These are phyloP conservation scores for Peniophora sp. DNA, from an alignment of 1,284 basidiomycete genomes.

Conservation along the genomic window DNA sequence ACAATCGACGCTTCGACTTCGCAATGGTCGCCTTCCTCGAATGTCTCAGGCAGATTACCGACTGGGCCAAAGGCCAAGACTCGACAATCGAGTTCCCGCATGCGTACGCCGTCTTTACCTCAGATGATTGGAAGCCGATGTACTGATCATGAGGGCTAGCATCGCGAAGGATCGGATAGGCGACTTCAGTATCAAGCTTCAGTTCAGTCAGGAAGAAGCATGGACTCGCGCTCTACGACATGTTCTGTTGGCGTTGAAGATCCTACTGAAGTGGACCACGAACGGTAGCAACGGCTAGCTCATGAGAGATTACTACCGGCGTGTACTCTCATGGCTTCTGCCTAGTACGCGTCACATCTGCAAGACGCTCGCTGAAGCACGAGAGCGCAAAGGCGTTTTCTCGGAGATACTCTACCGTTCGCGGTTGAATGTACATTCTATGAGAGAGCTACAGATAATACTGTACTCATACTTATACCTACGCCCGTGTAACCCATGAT, in stretches of 20 bases:
- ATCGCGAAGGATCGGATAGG: constrained; percentile 94
- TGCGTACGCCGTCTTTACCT: constrained; percentile 43
- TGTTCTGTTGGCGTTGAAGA: constrained; percentile 84
- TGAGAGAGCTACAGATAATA: no score
- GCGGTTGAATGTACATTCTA: no score
- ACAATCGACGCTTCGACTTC: constrained; percentile 92
- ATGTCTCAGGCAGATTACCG: constrained; percentile 86
- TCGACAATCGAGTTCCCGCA: constrained; percentile 75
- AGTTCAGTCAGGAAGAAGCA: constrained; percentile 90
- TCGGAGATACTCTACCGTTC: no score
- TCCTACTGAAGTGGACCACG: constrained; percentile 77
- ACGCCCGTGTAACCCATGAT: neutral
- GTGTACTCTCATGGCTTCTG: no score
- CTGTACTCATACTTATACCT: no score
- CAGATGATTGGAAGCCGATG: constrained; percentile 7
- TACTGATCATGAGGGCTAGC: constrained; percentile 31
- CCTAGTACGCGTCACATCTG: no score
- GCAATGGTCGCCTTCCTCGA: constrained; percentile 96
- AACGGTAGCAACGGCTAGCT: constrained; percentile 57
- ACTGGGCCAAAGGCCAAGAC: constrained; percentile 73
- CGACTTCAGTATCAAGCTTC: constrained; percentile 88
- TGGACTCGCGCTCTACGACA: constrained; percentile 94
- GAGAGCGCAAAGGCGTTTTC: no score
- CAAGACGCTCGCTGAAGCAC: no score
- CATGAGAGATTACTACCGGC: neutral